Evolutionary conservation across 768 basidiomycete genomes (phyloP), one percentile per base, ranked within the genome.

Genomic region (Tylopilus felleus): DNA sequence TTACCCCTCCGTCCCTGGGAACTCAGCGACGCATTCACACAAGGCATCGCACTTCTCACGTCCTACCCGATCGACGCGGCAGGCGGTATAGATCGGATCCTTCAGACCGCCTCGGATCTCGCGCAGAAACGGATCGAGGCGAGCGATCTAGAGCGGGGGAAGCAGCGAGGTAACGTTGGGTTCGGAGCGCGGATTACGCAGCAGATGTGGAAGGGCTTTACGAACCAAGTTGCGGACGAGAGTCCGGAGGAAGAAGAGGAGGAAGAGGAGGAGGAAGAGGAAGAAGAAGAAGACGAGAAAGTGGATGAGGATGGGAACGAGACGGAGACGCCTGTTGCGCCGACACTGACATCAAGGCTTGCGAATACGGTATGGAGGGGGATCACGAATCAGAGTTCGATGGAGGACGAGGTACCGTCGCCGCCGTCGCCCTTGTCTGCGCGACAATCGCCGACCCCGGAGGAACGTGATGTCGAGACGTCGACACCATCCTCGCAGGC

Each of bases 351-450:
- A 7, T 75, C 81, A 39, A 75, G 80, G 31, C 64, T 88, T 14
- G 81, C 85, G 9, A 80, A 72, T 52, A 81, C 80, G n/a, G 78
- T 89, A 21, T 90, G 87, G 88, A 77, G 79, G 64, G 88, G 88
- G 4, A 82, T 90, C 59, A 88, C 86, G 4, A 90, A 88, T 60
- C 84, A 85, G 65, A 79, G 78, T 53, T 80, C 85, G 3, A 86
- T 86, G 86, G 86, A 86, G n/a, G 71, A 73, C 10, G 78, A 84
- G 17, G n/a, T 60, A 4, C 72, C 75, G 1, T 74, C 77, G 35
- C 78, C 77, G 1, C 59, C 63, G 1, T 71, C 71, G n/a, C 71
- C 76, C 10, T 63, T 67, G 42, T 66, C 70, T 12, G 58, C 49
- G 3, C 61, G 62, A 17, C 64, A 67, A 9, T 68, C 72, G 7